phyloP scores from a whole-genome alignment of 2,329 filamentous ascomycete genomes.

The Colletotrichum eremochloae region DNA sequence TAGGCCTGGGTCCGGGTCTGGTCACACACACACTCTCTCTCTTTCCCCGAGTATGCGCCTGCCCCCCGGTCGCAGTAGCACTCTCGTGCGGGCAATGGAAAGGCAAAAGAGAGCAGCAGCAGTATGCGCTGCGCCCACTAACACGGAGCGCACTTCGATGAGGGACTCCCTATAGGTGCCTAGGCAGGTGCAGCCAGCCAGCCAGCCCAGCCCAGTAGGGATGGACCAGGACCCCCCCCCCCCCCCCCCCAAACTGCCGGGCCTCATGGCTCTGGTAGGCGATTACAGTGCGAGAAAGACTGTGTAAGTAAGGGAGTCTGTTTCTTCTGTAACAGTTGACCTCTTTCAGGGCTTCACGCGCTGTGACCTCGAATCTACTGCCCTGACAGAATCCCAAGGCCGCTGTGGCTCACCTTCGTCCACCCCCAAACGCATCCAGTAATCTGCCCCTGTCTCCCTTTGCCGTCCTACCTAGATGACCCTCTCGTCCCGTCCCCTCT shows the following conservation, averaged over 20 bases:
- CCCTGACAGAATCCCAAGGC: neutral
- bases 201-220: slow-evolving; percentile 9
- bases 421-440: neutral
- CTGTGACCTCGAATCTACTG: neutral
- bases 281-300: slow-evolving; percentile 31
- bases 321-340: neutral
- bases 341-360: slow-evolving; percentile 2
- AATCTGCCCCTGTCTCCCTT: neutral
- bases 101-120: neutral
- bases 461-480: neutral
- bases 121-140: slow-evolving; percentile 28
- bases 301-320: slow-evolving; percentile 1
- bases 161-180: neutral
- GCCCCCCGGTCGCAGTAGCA: neutral
- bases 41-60: neutral
- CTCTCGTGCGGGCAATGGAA: neutral
- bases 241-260: slow-evolving; percentile 22
- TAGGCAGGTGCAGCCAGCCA: neutral
- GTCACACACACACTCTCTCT: neutral
- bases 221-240: slow-evolving; percentile 6
- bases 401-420: neutral
- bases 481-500: neutral
- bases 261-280: slow-evolving; percentile 4
- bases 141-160: neutral
- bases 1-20: neutral